These are phyloP conservation scores for Teunomyces tritomae DNA, from an alignment of 805 yeast genomes.

Conservation along the genomic window DNA sequence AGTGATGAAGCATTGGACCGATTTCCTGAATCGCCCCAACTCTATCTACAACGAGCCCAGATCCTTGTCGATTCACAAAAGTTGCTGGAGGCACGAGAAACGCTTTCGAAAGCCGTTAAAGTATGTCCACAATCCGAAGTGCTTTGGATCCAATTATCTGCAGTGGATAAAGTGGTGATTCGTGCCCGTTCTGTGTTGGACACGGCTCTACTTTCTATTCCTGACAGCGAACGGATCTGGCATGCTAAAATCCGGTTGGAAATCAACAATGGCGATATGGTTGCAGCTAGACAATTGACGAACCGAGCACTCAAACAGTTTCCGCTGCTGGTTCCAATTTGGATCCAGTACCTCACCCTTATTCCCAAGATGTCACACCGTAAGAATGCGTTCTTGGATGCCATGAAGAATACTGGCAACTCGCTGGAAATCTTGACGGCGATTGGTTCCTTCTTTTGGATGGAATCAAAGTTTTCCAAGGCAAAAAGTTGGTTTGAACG, in stretches of 20 bases:
- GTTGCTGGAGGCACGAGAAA: constrained; percentile 43
- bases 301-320: constrained; percentile 57
- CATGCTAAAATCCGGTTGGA: constrained; percentile 60
- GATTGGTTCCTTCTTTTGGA: constrained; percentile 68
- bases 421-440: constrained; percentile 55
- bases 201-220: constrained; percentile 48
- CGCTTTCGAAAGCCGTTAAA: constrained; percentile 48
- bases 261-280: constrained; percentile 40
- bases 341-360: constrained; percentile 59
- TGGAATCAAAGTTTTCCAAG: constrained; percentile 57
- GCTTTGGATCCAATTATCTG: constrained; percentile 57
- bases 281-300: constrained; percentile 53
- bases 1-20: constrained; percentile 45
- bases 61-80: constrained; percentile 36
- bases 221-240: constrained; percentile 54
- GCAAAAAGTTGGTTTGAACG: constrained; percentile 75
- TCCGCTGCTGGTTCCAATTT: constrained; percentile 59
- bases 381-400: constrained; percentile 63
- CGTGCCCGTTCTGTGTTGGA: constrained; percentile 75
- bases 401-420: constrained; percentile 64
- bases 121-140: constrained; percentile 39
- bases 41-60: constrained; percentile 65
- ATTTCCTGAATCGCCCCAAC: constrained; percentile 51
- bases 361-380: constrained; percentile 48
- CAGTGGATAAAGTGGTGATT: constrained; percentile 46